These are phyloP conservation scores for Nelumbo lutea DNA, from an alignment of 164 flowering plant species.

Conservation along the genomic window DNA sequence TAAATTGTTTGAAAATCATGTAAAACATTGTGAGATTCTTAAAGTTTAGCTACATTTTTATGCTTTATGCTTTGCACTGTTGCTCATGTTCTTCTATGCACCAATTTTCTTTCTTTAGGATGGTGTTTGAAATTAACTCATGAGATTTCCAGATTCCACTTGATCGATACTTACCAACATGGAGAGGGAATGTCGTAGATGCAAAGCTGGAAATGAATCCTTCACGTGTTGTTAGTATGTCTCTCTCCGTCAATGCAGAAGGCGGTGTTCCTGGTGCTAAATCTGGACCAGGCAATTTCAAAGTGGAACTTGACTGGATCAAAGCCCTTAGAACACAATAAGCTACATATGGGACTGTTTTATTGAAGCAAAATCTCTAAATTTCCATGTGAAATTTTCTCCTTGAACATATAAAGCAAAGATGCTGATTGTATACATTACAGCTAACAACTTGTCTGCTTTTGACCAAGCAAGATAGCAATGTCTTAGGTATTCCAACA, in stretches of 20 bases:
- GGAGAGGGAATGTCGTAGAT: constrained; percentile 93
- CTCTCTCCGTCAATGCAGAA: constrained; percentile 81
- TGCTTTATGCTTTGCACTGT: background rate
- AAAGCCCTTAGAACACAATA: constrained; percentile 60
- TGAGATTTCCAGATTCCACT: constrained; percentile 67
- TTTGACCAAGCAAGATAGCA: too few relatives aligned
- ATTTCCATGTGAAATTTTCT: too few relatives aligned
- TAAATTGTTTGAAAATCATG: too few relatives aligned
- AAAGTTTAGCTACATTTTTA: background rate
- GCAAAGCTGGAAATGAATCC: constrained; percentile 88
- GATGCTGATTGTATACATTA: too few relatives aligned
- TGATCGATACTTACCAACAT: constrained; percentile 75
- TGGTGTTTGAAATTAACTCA: background rate
- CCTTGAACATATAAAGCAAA: too few relatives aligned
- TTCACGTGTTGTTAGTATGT: constrained; percentile 82
- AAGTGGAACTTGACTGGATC: constrained; percentile 83
- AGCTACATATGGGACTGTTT: background rate
- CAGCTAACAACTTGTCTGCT: background rate
- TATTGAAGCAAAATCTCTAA: background rate
- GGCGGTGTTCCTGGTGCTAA: constrained; percentile 68
- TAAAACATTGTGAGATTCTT: background rate
- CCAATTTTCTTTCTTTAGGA: too few relatives aligned
- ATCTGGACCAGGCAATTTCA: constrained; percentile 87
- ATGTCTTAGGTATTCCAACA: too few relatives aligned
- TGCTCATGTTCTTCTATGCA: background rate